Evolutionary conservation across 2,329 filamentous ascomycete species (phyloP).

Genomic region (Thielaviopsis musarum): DNA sequence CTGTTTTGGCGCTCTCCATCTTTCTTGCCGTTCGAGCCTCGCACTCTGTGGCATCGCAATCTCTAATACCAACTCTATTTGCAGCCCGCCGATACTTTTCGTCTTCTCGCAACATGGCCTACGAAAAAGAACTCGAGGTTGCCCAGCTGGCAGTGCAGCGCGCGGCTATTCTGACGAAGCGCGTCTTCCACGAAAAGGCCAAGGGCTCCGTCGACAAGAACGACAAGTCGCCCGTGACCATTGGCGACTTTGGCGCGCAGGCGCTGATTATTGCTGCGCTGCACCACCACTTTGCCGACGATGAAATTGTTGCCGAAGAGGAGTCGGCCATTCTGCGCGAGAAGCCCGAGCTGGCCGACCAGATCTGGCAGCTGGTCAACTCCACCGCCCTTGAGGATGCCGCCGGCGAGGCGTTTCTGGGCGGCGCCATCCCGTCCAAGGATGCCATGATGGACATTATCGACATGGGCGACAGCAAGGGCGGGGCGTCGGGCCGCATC

Average conservation of each 20-base stretch:
- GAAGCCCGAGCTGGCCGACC: conserved; percentile 45
- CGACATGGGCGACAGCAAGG: conserved; percentile 51
- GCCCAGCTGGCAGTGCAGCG: conserved; percentile 82
- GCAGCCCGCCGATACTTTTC: not conserved
- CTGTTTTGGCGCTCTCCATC: conserved; percentile 1
- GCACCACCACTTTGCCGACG: conserved; percentile 72
- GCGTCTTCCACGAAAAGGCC: conserved; percentile 57
- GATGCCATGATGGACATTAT: conserved; percentile 52
- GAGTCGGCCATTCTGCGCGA: conserved; percentile 67
- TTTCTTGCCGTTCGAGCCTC: not conserved
- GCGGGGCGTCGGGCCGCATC: conserved; percentile 60
- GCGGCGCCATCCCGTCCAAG: conserved; percentile 52
- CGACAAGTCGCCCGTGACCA: conserved; percentile 92
- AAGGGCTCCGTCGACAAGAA: conserved; percentile 83
- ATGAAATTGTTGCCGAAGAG: conserved; percentile 90
- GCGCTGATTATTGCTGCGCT: conserved; percentile 88
- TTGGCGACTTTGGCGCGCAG: conserved; percentile 95
- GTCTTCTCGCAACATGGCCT: conserved; percentile 14
- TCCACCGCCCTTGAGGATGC: conserved; percentile 40
- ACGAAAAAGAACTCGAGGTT: conserved; percentile 56
- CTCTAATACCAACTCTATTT: conserved; percentile 6
- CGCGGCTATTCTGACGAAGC: conserved; percentile 38
- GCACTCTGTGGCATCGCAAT: not conserved
- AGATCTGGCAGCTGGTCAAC: conserved; percentile 71
- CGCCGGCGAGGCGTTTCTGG: conserved; percentile 41